These are phyloP conservation scores for Nakazawaea siamensis DNA, from an alignment of 805 yeast species.

Conservation along the genomic window DNA sequence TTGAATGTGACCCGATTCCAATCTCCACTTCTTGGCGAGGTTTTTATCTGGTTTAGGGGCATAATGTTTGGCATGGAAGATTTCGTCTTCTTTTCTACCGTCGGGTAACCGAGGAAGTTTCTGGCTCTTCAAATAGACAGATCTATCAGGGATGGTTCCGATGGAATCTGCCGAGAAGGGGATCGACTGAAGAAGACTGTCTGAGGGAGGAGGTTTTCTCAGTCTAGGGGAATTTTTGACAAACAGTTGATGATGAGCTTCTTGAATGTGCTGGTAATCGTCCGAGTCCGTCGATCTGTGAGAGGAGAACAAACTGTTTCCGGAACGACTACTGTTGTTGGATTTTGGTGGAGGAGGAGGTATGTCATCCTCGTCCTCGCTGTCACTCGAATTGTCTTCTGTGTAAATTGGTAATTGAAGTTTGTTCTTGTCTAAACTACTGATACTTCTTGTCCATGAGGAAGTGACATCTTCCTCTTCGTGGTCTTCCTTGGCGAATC, in stretches of 20 bases:
- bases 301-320: conserved; percentile 9
- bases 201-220: conserved; percentile 3
- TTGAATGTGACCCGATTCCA: conserved; percentile 7
- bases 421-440: conserved; percentile 11
- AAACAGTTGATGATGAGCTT: conserved; percentile 4
- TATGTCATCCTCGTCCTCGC: conserved; percentile 7
- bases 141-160: conserved; percentile 1
- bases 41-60: conserved; percentile 41
- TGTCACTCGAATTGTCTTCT: conserved; percentile 9
- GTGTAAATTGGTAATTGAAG: conserved; percentile 5
- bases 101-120: conserved; percentile 5
- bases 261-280: conserved; percentile 6
- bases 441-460: conserved; percentile 11
- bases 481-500: conserved; percentile 4
- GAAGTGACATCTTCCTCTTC: conserved; percentile 9
- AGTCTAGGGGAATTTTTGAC: conserved; percentile 1
- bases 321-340: conserved; percentile 8
- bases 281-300: conserved; percentile 6
- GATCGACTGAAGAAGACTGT: neutral
- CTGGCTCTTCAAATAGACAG: conserved; percentile 3
- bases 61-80: conserved; percentile 25
- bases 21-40: conserved; percentile 4
- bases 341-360: conserved; percentile 11
- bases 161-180: conserved; percentile 11
- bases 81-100: conserved; percentile 20